Percentiles rank a stretch among this genome's conserved stretches.
Conservation (phyloP, 352 stramenopile genomes). For the Phytophthora syringae region DNA sequence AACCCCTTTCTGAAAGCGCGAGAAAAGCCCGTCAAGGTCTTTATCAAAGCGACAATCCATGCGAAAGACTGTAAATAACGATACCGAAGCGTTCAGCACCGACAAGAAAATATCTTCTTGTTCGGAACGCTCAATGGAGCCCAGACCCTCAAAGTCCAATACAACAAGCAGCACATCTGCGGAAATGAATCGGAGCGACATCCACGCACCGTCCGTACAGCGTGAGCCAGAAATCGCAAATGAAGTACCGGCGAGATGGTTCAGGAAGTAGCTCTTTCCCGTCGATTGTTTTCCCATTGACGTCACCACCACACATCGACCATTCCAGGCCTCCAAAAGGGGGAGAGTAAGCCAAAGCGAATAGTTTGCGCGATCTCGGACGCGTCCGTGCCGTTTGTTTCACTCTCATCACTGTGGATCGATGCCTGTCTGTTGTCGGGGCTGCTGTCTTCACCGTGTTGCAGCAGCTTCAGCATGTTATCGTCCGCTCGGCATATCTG, state of each 20-base stretch:
- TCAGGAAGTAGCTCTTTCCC: constrained; percentile 84
- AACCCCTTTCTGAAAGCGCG: constrained; percentile 70
- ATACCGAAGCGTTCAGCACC: constrained; percentile 73
- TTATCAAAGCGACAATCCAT: constrained; percentile 83
- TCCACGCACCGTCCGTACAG: constrained; percentile 49
- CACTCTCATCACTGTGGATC: background rate
- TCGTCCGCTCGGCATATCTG: constrained; percentile 74
- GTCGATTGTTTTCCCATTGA: constrained; percentile 72
- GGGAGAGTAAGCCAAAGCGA: constrained; percentile 42
- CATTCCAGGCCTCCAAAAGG: constrained; percentile 40
- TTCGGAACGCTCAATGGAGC: constrained; percentile 73
- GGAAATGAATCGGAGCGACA: constrained; percentile 39
- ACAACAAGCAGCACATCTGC: constrained; percentile 59
- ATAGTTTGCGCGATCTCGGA: constrained; percentile 53
- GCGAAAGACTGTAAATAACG: constrained; percentile 73
- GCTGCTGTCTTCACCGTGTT: constrained; percentile 36
- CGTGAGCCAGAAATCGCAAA: constrained; percentile 59
- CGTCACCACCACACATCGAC: constrained; percentile 32
- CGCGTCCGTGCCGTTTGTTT: constrained; percentile 27
- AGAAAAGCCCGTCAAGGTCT: constrained; percentile 69
- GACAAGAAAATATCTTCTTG: constrained; percentile 82
- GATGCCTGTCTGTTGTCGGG: background rate
- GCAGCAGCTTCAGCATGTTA: constrained; percentile 61
- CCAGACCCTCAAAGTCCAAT: constrained; percentile 78
- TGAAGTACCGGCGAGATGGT: constrained; percentile 67